phyloP scores from a whole-genome alignment of 140 eudicot genomes.

The Bidens hawaiensis region DNA sequence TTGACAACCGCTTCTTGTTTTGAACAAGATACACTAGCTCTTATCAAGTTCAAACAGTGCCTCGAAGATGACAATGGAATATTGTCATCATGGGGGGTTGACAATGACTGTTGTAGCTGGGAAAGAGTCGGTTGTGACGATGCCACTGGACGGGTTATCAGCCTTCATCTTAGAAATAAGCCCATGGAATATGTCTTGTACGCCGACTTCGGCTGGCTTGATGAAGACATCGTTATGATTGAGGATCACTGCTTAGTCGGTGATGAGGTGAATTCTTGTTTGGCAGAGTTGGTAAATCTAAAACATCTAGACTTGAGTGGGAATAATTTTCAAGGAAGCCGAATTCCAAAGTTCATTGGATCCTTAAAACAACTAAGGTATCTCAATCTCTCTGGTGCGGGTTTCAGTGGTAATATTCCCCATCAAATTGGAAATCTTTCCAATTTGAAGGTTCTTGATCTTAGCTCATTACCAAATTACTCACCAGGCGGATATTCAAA shows the following conservation, averaged over 20 bases:
- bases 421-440: no score
- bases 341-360: background rate
- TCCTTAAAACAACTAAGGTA: background rate
- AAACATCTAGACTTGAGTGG: background rate
- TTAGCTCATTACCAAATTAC: background rate
- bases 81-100: background rate
- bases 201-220: no score
- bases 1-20: background rate
- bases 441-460: slow-evolving; percentile 4
- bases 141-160: no score
- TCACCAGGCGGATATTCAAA: no score
- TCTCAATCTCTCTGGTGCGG: no score
- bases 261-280: no score
- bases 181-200: no score
- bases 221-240: no score
- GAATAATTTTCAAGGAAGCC: background rate
- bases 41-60: background rate
- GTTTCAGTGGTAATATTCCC: no score
- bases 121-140: background rate
- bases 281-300: background rate
- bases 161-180: no score
- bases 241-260: no score
- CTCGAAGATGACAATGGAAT: background rate
- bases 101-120: background rate
- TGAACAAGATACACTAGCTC: background rate